Percentiles rank a stretch among this genome's conserved stretches.
phyloP scores from a whole-genome alignment of 345 rosid genomes.

The Populus pruinosa region DNA sequence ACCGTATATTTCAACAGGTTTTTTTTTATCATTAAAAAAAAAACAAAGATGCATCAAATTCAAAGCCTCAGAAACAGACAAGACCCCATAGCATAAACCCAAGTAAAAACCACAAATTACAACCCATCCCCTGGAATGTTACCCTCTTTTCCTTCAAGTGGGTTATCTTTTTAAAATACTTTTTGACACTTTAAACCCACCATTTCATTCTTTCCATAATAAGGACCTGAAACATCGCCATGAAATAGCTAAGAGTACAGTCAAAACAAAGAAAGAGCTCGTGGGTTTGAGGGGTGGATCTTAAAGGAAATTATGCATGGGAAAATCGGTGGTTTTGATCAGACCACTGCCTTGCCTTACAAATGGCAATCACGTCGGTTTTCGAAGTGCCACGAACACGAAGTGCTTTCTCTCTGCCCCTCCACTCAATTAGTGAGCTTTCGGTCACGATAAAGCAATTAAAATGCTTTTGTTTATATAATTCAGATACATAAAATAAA shows the following conservation, averaged over 20 bases:
- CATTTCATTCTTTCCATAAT: slow-evolving; percentile 16
- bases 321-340: slow-evolving; percentile 3
- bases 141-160: background rate
- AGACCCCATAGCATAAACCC: background rate
- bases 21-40: background rate
- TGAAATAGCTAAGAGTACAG: slow-evolving; percentile 21
- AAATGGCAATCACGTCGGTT: background rate
- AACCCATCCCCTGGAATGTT: background rate
- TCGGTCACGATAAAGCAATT: background rate
- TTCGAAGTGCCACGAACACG: background rate
- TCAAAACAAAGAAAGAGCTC: slow-evolving; percentile 9
- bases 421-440: background rate
- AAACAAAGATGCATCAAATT: background rate
- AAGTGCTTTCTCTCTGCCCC: background rate
- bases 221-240: slow-evolving; percentile 28
- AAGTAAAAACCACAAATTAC: background rate
- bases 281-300: background rate
- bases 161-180: background rate
- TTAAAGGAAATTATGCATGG: slow-evolving; percentile 1
- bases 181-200: slow-evolving; percentile 13
- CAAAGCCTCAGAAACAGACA: slow-evolving; percentile 9
- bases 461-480: background rate
- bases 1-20: background rate
- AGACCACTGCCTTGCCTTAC: background rate
- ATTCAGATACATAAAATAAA: background rate